Evolutionary conservation across 2,329 filamentous ascomycete genomes (phyloP), one percentile per base, ranked within the genome.

Genomic region (Tetracladium maxilliforme): DNA sequence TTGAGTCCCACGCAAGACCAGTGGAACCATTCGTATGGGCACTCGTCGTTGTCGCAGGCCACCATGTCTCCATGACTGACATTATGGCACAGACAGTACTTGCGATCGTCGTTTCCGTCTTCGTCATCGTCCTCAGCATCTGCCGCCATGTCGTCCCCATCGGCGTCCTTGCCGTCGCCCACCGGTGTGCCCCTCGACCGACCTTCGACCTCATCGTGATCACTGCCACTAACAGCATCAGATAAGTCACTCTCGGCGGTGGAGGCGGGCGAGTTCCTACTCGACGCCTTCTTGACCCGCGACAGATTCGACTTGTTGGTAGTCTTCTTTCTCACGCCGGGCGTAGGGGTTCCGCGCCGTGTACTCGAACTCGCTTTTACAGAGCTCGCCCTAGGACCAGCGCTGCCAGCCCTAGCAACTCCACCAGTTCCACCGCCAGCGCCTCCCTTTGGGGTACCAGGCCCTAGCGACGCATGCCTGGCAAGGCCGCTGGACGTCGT

Each of bases 61-160:
- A 90, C 80, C 81, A 90, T 90, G 43, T 87, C 77, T 32, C 81
- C 81, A 43, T 80, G 84, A 48, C 77, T 83, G 36, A 86, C 76
- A 39, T 78, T 78, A 46, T 86, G 76, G 48, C 81, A 90, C 16
- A 76, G 62, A 52, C 81, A 90, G 52, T 90, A 90, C 47, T 82
- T 58, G 30, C 55, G 80, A 43, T 78, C 75, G 49, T 84, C 78
- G 33, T 76, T 74, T 27, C 71, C 72, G 21, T 75, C 76, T 28
- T 82, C 77, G 24, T 82, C 76, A 16, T 76, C 72, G 13, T 70
- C 61, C n/a, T n/a, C n/a, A 10, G 49, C 35, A 48, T 58, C 45
- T 37, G 58, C 49, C 29, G 70, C 60, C 7, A 55, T 63, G 28
- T 61, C 63, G 15, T 64, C 64, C 38, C 69, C 52, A 37, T 48